Conservation (phyloP, 208 protist genomes). For the Wallacemonas collosoma region DNA sequence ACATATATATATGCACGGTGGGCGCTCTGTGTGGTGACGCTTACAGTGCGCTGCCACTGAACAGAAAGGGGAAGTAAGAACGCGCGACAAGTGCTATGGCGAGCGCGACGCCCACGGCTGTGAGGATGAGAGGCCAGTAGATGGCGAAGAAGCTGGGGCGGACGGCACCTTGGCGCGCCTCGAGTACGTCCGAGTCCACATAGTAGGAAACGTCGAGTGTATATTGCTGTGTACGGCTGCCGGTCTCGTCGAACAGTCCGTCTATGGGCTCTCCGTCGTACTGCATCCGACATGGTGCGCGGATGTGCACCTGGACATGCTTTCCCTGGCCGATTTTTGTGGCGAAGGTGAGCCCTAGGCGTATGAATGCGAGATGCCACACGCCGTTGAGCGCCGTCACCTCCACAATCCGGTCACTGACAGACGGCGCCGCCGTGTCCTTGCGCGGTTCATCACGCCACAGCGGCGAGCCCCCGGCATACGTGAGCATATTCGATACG, state of each 20-base stretch:
- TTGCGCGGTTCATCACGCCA: slow-evolving; percentile 31
- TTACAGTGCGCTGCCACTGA: not conserved
- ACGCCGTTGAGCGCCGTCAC: slow-evolving; percentile 51
- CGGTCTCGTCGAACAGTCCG: slow-evolving; percentile 1
- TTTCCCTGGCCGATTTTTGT: slow-evolving; percentile 52
- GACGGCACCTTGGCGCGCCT: slow-evolving; percentile 1
- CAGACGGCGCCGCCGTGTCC: slow-evolving; percentile 20
- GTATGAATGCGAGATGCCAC: slow-evolving; percentile 55
- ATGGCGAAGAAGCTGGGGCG: slow-evolving; percentile 2
- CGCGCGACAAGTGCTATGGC: not conserved
- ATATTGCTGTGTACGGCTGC: not conserved
- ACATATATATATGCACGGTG: no score
- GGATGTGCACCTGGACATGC: slow-evolving; percentile 29
- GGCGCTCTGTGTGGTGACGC: no score
- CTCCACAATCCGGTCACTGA: slow-evolving; percentile 49
- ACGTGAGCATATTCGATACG: slow-evolving; percentile 58
- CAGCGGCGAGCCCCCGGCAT: slow-evolving; percentile 53
- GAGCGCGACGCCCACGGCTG: not conserved
- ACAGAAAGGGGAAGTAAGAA: not conserved
- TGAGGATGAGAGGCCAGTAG: slow-evolving; percentile 13
- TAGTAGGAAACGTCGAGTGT: slow-evolving; percentile 3
- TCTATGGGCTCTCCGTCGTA: slow-evolving; percentile 58
- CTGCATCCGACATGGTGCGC: slow-evolving; percentile 34
- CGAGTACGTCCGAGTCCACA: slow-evolving; percentile 5
- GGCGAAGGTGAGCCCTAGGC: slow-evolving; percentile 44